phyloP scores from a whole-genome alignment of 2,329 filamentous ascomycete genomes.

The Talaromyces sp. region DNA sequence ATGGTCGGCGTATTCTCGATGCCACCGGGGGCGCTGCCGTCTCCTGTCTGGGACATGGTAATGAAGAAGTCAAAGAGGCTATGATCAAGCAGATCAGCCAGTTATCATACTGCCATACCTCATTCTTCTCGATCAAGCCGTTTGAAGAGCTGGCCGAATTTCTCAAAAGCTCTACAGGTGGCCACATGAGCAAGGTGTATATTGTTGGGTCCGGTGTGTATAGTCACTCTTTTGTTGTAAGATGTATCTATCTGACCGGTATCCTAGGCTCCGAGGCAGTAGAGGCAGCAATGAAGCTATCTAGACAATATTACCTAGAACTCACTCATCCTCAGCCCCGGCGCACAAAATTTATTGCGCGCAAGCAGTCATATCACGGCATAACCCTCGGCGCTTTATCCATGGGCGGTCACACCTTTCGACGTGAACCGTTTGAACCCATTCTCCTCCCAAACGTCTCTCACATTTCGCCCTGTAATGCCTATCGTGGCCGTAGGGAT shows the following conservation, averaged over 20 bases:
- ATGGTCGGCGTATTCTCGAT: conserved; percentile 62
- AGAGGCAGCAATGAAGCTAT: conserved; percentile 63
- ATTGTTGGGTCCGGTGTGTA: conserved; percentile 53
- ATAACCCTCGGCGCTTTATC: conserved; percentile 54
- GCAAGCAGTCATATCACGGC: conserved; percentile 64
- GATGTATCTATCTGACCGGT: not conserved
- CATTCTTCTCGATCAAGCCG: conserved; percentile 52
- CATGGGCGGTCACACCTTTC: conserved; percentile 52
- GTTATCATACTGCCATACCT: conserved; percentile 55
- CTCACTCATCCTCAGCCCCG: conserved; percentile 46
- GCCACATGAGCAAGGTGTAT: conserved; percentile 50
- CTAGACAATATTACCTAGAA: conserved; percentile 62
- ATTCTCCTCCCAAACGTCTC: conserved; percentile 53
- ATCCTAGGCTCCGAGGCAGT: conserved; percentile 60
- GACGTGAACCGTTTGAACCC: conserved; percentile 58
- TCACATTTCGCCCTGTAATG: conserved; percentile 61
- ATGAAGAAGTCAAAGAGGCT: conserved; percentile 54
- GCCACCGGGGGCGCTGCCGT: conserved; percentile 70
- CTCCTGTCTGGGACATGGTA: conserved; percentile 63
- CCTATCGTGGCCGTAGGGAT: conserved; percentile 52
- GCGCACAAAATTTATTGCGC: conserved; percentile 58
- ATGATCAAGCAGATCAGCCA: conserved; percentile 55
- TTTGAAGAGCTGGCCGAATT: conserved; percentile 49
- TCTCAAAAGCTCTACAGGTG: conserved; percentile 47
- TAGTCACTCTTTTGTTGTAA: not conserved